Evolutionary conservation across 345 rosid genomes (phyloP).

Genomic region (Jatropha curcas): DNA sequence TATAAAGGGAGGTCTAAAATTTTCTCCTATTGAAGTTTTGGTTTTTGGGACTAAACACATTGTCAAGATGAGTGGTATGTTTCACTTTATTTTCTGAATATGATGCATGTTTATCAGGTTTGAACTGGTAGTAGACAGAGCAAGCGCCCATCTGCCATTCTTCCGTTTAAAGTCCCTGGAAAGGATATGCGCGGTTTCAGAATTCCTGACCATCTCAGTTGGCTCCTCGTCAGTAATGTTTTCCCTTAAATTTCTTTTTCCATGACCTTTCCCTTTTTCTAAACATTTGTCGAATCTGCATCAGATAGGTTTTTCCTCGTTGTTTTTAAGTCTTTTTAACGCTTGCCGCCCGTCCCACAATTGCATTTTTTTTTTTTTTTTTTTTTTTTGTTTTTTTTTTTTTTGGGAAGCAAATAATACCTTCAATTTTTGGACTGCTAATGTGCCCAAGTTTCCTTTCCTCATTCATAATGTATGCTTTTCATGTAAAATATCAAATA

Average conservation of each 20-base stretch:
- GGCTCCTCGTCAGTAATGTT: constrained; percentile 83
- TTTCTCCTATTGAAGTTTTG: constrained; percentile 1
- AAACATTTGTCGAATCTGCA: constrained; percentile 18
- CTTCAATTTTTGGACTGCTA: background rate
- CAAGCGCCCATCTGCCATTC: constrained; percentile 88
- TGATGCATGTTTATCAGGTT: constrained; percentile 45
- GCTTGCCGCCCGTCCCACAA: no score
- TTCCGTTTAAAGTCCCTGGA: constrained; percentile 69
- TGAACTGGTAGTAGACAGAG: constrained; percentile 97
- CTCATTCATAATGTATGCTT: background rate
- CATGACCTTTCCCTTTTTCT: constrained; percentile 14
- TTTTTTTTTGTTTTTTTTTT: no score
- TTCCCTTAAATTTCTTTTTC: constrained; percentile 12
- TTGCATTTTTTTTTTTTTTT: no score
- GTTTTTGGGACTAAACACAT: constrained; percentile 1
- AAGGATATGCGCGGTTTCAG: constrained; percentile 76
- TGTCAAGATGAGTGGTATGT: constrained; percentile 18
- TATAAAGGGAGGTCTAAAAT: background rate
- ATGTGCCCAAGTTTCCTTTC: background rate
- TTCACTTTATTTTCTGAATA: constrained; percentile 8
- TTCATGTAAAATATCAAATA: no score
- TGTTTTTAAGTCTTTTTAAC: no score
- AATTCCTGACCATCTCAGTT: constrained; percentile 84
- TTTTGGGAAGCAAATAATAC: no score
- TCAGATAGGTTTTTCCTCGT: background rate